phyloP scores from a whole-genome alignment of 1,284 basidiomycete species.

The Anthracocystis setariae region DNA sequence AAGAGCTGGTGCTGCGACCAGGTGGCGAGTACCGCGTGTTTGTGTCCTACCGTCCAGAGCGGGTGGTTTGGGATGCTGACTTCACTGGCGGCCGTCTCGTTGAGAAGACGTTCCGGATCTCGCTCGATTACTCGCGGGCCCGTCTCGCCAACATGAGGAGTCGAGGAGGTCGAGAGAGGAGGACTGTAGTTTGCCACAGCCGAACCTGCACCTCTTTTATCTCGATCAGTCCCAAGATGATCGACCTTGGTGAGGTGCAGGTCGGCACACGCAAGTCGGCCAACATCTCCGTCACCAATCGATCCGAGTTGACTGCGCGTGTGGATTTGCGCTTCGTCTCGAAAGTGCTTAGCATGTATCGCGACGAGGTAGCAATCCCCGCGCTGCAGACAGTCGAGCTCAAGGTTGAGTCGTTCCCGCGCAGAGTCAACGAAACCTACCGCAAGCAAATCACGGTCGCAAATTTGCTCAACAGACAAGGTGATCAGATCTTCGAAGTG shows the following conservation, averaged over 20 bases:
- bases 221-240: conserved; percentile 67
- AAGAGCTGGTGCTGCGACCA: conserved; percentile 71
- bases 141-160: conserved; percentile 55
- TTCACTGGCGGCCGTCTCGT: conserved; percentile 68
- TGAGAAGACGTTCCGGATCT: conserved; percentile 69
- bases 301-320: conserved; percentile 69
- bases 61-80: conserved; percentile 61
- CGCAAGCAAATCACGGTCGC: conserved; percentile 71
- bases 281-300: conserved; percentile 69
- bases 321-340: conserved; percentile 71
- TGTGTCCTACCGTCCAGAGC: conserved; percentile 69
- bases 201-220: conserved; percentile 71
- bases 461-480: conserved; percentile 65
- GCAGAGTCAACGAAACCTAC: conserved; percentile 71
- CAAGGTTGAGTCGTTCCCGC: conserved; percentile 71
- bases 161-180: conserved; percentile 66
- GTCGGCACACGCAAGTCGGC: conserved; percentile 70
- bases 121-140: conserved; percentile 69
- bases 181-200: conserved; percentile 68
- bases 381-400: conserved; percentile 70
- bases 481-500: conserved; percentile 70
- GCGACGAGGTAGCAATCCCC: conserved; percentile 70
- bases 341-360: conserved; percentile 71
- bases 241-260: conserved; percentile 71
- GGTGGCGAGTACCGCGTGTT: conserved; percentile 71